phyloP scores from a whole-genome alignment of 163 green algal species.

The Volvox carteri region DNA sequence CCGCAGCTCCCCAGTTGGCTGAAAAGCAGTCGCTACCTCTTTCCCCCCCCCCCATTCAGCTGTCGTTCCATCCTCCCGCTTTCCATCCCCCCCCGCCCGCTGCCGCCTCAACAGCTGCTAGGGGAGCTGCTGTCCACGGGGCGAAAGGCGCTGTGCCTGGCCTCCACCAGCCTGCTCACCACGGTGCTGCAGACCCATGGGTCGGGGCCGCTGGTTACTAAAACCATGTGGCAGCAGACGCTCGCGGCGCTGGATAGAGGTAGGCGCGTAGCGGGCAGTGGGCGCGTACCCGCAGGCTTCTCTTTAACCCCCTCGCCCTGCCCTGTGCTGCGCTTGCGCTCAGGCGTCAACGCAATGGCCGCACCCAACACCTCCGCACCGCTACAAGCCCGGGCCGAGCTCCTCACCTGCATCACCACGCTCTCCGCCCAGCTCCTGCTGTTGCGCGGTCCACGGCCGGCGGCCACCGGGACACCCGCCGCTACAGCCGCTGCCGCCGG shows the following conservation, averaged over 20 bases:
- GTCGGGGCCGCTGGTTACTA: constrained; percentile 34
- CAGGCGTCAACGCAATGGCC: constrained; percentile 47
- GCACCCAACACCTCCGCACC: constrained; percentile 3
- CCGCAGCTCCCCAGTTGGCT: too few relatives aligned
- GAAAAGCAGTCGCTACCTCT: too few relatives aligned
- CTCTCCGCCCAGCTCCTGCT: constrained; percentile 59
- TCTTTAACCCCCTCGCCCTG: neutral
- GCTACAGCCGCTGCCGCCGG: too few relatives aligned
- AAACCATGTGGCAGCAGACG: constrained; percentile 38
- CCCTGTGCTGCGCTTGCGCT: neutral
- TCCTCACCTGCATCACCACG: constrained; percentile 75
- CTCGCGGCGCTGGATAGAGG: constrained; percentile 50
- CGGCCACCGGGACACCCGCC: neutral
- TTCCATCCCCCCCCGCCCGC: neutral
- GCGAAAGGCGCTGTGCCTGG: constrained; percentile 60
- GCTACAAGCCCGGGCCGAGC: constrained; percentile 73
- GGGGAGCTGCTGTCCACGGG: constrained; percentile 32
- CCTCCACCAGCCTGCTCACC: constrained; percentile 72
- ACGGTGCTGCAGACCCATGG: constrained; percentile 65
- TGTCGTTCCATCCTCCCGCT: too few relatives aligned
- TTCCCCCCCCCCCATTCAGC: too few relatives aligned
- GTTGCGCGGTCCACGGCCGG: neutral
- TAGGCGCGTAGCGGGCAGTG: too few relatives aligned
- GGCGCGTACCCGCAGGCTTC: neutral
- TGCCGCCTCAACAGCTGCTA: constrained; percentile 3